These are phyloP conservation scores for Heritiera littoralis DNA, from an alignment of 345 rosid species.

Conservation along the genomic window DNA sequence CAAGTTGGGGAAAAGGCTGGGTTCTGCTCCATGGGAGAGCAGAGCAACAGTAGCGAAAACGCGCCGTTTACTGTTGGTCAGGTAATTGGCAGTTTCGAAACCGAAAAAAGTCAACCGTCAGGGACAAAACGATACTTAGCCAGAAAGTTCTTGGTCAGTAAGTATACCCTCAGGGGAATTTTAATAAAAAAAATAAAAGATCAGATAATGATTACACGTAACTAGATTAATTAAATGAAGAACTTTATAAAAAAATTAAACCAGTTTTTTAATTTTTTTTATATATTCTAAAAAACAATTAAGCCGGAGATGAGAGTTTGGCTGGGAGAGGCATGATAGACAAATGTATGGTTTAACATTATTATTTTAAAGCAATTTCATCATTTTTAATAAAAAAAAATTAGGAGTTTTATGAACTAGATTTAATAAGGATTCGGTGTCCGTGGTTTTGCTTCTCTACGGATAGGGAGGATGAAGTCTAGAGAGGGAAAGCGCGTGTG, in stretches of 20 bases:
- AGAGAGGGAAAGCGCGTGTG: conserved; percentile 22
- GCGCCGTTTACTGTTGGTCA: background rate
- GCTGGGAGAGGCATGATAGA: too few relatives aligned
- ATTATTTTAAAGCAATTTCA: too few relatives aligned
- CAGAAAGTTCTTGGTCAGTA: too few relatives aligned
- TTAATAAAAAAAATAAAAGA: too few relatives aligned
- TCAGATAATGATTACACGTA: background rate
- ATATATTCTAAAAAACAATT: background rate
- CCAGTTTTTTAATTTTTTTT: background rate
- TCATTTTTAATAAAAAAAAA: background rate
- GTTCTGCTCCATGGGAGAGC: too few relatives aligned
- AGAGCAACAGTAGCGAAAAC: too few relatives aligned
- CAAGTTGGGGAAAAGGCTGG: background rate
- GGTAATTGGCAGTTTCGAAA: background rate
- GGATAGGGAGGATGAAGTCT: conserved; percentile 19
- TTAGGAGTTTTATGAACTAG: conserved; percentile 13
- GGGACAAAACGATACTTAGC: conserved; percentile 9
- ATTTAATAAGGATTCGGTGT: conserved; percentile 39
- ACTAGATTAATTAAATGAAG: background rate
- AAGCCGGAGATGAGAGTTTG: too few relatives aligned
- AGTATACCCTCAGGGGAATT: too few relatives aligned
- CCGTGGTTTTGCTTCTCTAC: conserved; percentile 21
- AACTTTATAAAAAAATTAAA: background rate
- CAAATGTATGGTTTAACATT: too few relatives aligned
- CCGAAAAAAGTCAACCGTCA: conserved; percentile 19